Percentiles rank a stretch among this genome's conserved stretches.
Conservation (phyloP, 441 rosid genomes). For the Jatropha podagrica region DNA sequence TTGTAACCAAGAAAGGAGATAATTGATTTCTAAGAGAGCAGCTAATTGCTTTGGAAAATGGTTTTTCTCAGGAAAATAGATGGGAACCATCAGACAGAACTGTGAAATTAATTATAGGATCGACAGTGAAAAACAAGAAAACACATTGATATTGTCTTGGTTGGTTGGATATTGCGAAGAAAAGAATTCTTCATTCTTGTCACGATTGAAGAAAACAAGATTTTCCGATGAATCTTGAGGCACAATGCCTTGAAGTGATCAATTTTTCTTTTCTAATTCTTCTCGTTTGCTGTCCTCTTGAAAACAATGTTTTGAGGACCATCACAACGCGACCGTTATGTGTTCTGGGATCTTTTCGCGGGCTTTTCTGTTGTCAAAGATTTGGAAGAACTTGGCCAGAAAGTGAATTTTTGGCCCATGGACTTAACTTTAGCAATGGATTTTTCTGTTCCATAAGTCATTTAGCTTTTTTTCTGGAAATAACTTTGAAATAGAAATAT, state of each 20-base stretch:
- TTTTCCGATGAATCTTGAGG: neutral
- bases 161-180: slow-evolving; percentile 10
- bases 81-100: neutral
- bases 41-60: neutral
- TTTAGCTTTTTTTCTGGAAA: no score
- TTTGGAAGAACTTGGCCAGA: neutral
- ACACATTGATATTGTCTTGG: neutral
- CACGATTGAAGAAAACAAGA: neutral
- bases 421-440: neutral
- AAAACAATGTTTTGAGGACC: neutral
- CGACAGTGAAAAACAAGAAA: neutral
- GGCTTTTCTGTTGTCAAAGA: neutral
- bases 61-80: neutral
- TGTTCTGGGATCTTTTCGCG: neutral
- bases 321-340: no score
- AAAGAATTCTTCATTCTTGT: neutral
- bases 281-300: neutral
- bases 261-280: neutral
- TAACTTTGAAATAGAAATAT: neutral
- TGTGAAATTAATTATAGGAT: neutral
- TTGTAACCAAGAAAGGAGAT: neutral
- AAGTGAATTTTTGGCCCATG: neutral
- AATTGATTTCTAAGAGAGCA: neutral
- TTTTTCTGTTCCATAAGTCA: no score
- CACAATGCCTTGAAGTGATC: slow-evolving; percentile 7